Conservation (phyloP, 345 rosid species). For the Erysimum cheiranthoides region DNA sequence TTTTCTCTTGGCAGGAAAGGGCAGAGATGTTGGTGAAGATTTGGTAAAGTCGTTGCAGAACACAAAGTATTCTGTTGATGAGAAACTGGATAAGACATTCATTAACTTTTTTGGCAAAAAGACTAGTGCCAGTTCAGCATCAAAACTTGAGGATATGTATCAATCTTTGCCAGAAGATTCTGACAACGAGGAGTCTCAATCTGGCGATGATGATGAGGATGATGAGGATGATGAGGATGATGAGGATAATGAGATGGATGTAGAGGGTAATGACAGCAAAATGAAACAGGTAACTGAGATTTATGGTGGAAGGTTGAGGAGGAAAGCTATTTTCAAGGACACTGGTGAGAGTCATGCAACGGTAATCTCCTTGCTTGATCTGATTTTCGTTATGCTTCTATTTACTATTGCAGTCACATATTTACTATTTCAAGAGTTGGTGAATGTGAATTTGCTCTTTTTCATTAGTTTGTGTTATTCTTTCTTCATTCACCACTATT, state of each 20-base stretch:
- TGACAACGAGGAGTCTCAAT: conserved; percentile 45
- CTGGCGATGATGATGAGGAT: conserved; percentile 47
- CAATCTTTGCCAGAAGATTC: conserved; percentile 40
- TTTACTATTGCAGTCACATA: background rate
- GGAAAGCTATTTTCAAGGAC: conserved; percentile 75
- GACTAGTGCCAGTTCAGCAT: conserved; percentile 46
- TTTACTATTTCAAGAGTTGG: conserved; percentile 14
- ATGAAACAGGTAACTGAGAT: conserved; percentile 62
- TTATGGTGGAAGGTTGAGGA: conserved; percentile 74
- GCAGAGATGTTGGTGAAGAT: conserved; percentile 77
- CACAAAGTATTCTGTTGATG: conserved; percentile 83
- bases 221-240: conserved; percentile 36
- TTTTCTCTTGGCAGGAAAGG: conserved; percentile 61
- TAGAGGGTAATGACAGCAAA: conserved; percentile 41
- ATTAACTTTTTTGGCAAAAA: conserved; percentile 70
- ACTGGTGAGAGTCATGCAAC: conserved; percentile 47
- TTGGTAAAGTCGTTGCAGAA: conserved; percentile 86
- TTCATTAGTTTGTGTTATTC: background rate
- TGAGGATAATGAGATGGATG: conserved; percentile 39
- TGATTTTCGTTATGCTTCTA: conserved; percentile 19
- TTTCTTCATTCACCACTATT: conserved; percentile 14
- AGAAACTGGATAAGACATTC: conserved; percentile 79
- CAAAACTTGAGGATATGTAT: conserved; percentile 42
- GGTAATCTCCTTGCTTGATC: conserved; percentile 47
- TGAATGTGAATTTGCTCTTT: conserved; percentile 15